A percentile compares a stretch with the other conserved stretches of the same genome.
Evolutionary conservation across 2,329 filamentous ascomycete genomes (phyloP).

Genomic region (Neofusicoccum sp.): DNA sequence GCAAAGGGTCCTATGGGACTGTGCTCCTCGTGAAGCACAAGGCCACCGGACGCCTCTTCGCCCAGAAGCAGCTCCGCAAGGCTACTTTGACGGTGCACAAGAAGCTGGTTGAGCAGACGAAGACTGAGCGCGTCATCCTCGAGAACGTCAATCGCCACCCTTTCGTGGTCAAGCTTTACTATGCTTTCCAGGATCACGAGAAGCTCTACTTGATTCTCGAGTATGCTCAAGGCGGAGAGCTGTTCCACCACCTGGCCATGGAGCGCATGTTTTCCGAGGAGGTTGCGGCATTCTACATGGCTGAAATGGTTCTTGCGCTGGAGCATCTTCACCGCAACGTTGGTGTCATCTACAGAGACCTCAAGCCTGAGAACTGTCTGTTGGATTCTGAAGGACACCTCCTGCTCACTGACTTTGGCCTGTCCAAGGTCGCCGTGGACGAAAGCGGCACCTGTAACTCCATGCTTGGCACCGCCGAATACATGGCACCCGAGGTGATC

Average conservation of each 20-base stretch:
- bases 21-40: conserved; percentile 91
- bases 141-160: conserved; percentile 96
- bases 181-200: conserved; percentile 96
- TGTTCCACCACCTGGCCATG: conserved; percentile 90
- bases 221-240: conserved; percentile 93
- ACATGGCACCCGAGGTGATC: conserved; percentile 97
- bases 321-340: conserved; percentile 90
- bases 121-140: conserved; percentile 90
- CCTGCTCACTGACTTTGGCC: conserved; percentile 91
- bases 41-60: conserved; percentile 82
- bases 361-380: conserved; percentile 97
- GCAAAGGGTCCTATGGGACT: conserved; percentile 94
- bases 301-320: conserved; percentile 91
- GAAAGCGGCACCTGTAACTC: conserved; percentile 74
- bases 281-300: conserved; percentile 95
- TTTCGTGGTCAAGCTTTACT: conserved; percentile 97
- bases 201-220: conserved; percentile 97
- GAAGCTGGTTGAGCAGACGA: conserved; percentile 93
- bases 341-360: conserved; percentile 91
- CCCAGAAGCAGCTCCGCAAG: conserved; percentile 98
- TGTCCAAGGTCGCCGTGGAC: conserved; percentile 89
- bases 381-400: conserved; percentile 89
- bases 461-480: conserved; percentile 91
- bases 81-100: conserved; percentile 93
- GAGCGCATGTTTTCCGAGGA: conserved; percentile 95